Evolutionary conservation across 805 yeast genomes (phyloP), one percentile per base, ranked within the genome.

Genomic region (Kodamaea jinghongensis): DNA sequence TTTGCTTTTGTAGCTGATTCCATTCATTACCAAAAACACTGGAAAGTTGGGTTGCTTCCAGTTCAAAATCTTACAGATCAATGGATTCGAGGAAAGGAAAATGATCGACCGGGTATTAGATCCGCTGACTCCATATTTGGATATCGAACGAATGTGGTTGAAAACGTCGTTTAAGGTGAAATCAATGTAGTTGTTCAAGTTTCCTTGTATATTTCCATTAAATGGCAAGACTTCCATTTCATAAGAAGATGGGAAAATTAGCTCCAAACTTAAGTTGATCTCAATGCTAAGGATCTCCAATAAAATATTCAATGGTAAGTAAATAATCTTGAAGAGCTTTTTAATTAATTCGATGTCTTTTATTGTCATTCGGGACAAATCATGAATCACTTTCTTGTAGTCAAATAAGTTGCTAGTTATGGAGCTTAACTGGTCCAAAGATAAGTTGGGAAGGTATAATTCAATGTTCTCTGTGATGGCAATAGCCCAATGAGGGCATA

Each of bases 31-130:
- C 63, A 86, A 85, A 48, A 93, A 81, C 0, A 93, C 98, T 0
- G 99, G 97, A 63, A 84, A 93, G 59, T 91, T 91, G 10, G 99
- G 98, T 63, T 93, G 99, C 62, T 93, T 93, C 99, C 99, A 93
- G 63, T 93, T 93, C 51, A 93, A 65, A 33, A 88, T 85, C 8
- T 96, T 87, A 63, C 98, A 93, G n/a, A 89, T 87, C 33, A 81
- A 78, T 25, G 96, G 85, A 60, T 89, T 88, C 41, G 85, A 78
- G 1, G 96, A 87, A 9, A 95, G 79, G 61, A 93, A 86, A 7
- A 91, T 81, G 31, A 93, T 66, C 1, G 95, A 80, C 43, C 96
- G 70, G 14, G 76, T 55, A 31, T 48, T 46, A 7, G 43, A 27
- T 3, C 50, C 47, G 3, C 38, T 17, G 7, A 46, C 42, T n/a